Conservation (phyloP, 305 asterid species). For the Fraxinus paxiana region DNA sequence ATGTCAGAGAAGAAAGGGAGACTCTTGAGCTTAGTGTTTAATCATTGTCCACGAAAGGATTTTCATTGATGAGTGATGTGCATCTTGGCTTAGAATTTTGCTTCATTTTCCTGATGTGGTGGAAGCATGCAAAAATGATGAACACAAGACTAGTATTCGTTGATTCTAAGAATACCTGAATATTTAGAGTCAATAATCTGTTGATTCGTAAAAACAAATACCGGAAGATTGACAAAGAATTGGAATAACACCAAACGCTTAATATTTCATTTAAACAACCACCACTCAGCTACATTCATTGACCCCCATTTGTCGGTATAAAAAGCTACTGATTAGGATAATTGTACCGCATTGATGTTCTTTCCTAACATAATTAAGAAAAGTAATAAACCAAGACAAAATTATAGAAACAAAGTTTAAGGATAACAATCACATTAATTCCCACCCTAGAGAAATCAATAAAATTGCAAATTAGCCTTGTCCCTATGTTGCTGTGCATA, state of each 20-base stretch:
- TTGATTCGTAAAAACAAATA: background rate
- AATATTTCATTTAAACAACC: background rate
- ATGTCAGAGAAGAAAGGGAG: background rate
- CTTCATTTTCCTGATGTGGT: constrained; percentile 11
- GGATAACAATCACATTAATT: background rate
- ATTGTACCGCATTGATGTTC: background rate
- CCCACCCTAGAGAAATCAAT: background rate
- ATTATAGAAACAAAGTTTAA: background rate
- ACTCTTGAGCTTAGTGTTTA: constrained; percentile 12
- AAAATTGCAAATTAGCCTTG: background rate
- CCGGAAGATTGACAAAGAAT: background rate
- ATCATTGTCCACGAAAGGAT: background rate
- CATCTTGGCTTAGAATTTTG: background rate
- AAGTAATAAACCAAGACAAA: background rate
- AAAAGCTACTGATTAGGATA: background rate
- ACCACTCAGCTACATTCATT: background rate
- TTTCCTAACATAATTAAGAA: background rate
- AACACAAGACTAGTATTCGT: background rate
- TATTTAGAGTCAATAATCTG: background rate
- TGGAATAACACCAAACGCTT: background rate
- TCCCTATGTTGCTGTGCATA: background rate
- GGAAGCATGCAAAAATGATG: background rate
- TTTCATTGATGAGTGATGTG: constrained; percentile 1
- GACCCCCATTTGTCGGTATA: background rate
- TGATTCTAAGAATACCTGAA: background rate